Percentiles rank a stretch among this genome's conserved stretches.
Evolutionary conservation across 2,329 filamentous ascomycete species (phyloP).

Genomic region (Penicillium sp.): DNA sequence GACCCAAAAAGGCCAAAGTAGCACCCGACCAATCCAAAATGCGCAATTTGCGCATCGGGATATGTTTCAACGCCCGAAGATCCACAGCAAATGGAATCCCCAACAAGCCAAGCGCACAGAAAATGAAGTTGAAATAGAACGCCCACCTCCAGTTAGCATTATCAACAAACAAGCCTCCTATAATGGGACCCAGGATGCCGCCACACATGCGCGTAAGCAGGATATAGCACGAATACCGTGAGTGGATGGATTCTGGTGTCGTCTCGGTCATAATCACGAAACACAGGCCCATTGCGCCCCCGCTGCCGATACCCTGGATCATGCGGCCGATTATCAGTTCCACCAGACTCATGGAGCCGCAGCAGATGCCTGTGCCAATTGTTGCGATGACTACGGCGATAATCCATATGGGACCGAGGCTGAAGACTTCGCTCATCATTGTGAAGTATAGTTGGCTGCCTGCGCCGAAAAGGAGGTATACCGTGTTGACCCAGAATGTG

Average conservation of each 20-base stretch:
- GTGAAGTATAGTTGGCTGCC: conserved; percentile 30
- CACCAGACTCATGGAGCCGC: conserved; percentile 36
- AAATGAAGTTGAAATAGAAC: conserved; percentile 35
- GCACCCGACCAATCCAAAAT: conserved; percentile 46
- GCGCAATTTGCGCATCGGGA: conserved; percentile 22
- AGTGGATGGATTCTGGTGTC: conserved; percentile 33
- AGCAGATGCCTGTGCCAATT: conserved; percentile 47
- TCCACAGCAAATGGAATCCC: conserved; percentile 33
- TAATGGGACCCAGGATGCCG: conserved; percentile 26
- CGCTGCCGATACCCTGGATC: conserved; percentile 49
- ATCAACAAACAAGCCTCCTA: conserved; percentile 29
- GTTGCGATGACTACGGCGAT: conserved; percentile 47
- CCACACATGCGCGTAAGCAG: conserved; percentile 33
- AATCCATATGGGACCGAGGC: conserved; percentile 47
- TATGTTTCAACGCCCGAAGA: conserved; percentile 24
- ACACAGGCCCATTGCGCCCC: conserved; percentile 45
- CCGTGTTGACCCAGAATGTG: conserved; percentile 51
- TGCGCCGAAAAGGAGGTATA: conserved; percentile 45
- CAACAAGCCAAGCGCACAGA: conserved; percentile 30
- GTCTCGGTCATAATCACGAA: conserved; percentile 46
- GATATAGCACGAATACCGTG: conserved; percentile 35
- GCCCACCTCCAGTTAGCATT: conserved; percentile 26
- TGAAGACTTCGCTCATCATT: conserved; percentile 42
- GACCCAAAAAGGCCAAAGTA: conserved; percentile 38
- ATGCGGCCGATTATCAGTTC: conserved; percentile 45